Conservation (phyloP, 495 filamentous ascomycete genomes). For the Penicilliopsis zonata region DNA sequence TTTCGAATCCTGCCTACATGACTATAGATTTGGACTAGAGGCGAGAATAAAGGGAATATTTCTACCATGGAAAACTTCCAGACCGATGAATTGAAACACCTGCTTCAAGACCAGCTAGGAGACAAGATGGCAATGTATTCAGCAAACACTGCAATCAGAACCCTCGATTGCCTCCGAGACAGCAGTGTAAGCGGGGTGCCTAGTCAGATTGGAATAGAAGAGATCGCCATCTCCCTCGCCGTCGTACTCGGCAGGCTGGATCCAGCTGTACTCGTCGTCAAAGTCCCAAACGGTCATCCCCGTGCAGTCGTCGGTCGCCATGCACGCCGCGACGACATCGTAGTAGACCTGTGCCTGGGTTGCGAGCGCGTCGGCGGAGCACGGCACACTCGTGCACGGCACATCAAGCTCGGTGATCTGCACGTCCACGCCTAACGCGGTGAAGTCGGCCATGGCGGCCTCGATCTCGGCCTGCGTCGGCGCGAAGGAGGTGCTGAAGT, state of each 20-base stretch:
- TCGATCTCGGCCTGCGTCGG: constrained; percentile 26
- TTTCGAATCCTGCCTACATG: no score
- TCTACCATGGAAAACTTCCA: no score
- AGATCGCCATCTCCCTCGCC: not conserved
- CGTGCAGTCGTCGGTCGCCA: constrained; percentile 38
- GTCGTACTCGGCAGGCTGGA: constrained; percentile 9
- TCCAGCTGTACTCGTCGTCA: constrained; percentile 43
- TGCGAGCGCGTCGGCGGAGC: constrained; percentile 19
- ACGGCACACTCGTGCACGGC: constrained; percentile 25
- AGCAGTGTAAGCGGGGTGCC: not conserved
- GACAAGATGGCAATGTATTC: no score
- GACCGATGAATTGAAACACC: no score
- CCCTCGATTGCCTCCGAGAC: not conserved
- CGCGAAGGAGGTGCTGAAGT: constrained; percentile 43
- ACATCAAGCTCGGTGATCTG: constrained; percentile 56
- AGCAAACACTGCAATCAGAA: no score
- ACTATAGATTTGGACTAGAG: no score
- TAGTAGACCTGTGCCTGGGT: constrained; percentile 44
- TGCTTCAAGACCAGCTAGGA: no score
- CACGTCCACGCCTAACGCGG: constrained; percentile 38
- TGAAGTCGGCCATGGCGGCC: constrained; percentile 29
- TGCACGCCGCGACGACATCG: constrained; percentile 38
- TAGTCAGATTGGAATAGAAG: not conserved
- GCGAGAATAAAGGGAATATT: no score
- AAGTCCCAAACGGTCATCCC: constrained; percentile 50